Evolutionary conservation across 306 rosid species (phyloP).

Genomic region (Lathyrus oleraceus): DNA sequence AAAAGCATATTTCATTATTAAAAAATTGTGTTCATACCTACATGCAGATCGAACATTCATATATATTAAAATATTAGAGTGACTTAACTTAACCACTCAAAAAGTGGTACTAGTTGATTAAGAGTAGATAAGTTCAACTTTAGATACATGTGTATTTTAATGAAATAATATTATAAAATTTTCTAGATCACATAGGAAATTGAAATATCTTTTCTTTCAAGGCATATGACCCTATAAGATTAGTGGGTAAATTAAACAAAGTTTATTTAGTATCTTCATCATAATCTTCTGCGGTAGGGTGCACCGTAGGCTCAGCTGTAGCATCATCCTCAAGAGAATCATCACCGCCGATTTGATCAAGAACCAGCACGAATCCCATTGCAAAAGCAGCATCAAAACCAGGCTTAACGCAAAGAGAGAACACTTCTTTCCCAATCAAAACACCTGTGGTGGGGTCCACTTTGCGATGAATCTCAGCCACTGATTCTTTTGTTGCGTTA

Average conservation of each 20-base stretch:
- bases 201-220: neutral
- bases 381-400: slow-evolving; percentile 85
- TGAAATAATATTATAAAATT: slow-evolving; percentile 23
- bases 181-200: slow-evolving; percentile 22
- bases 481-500: slow-evolving; percentile 45
- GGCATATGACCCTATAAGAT: neutral
- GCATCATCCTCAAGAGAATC: slow-evolving; percentile 22
- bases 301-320: slow-evolving; percentile 38
- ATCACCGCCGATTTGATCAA: slow-evolving; percentile 76
- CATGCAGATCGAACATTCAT: neutral
- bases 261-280: neutral
- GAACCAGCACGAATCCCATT: slow-evolving; percentile 80
- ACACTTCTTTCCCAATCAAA: slow-evolving; percentile 81
- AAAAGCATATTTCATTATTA: too few relatives aligned
- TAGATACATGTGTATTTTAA: neutral
- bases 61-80: neutral
- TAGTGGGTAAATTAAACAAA: slow-evolving; percentile 22
- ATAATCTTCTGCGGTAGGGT: slow-evolving; percentile 48
- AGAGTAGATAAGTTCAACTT: neutral
- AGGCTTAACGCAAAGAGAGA: slow-evolving; percentile 65
- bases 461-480: slow-evolving; percentile 90
- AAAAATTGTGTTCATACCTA: neutral
- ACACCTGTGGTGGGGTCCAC: slow-evolving; percentile 80
- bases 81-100: neutral
- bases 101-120: neutral